These are phyloP conservation scores for Capsella rubella DNA, from an alignment of 441 rosid genomes.

Conservation along the genomic window DNA sequence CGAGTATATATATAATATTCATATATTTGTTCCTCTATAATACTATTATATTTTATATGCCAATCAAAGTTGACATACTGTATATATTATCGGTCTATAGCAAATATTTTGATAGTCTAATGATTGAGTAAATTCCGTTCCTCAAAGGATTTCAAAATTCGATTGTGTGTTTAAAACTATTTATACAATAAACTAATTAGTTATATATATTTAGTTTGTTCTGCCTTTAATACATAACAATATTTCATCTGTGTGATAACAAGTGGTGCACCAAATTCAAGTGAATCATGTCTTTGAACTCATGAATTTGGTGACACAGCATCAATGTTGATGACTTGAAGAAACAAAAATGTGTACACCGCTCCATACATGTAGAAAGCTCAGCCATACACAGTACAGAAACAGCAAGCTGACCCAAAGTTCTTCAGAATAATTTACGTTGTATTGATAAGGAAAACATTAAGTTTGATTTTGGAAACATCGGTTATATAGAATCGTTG, in stretches of 20 bases:
- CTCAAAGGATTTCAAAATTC: background rate
- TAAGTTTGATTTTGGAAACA: background rate
- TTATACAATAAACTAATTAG: background rate
- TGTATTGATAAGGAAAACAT: background rate
- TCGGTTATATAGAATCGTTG: background rate
- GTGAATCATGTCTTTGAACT: too few relatives aligned
- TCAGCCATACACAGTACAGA: too few relatives aligned
- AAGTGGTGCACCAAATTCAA: too few relatives aligned
- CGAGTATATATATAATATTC: background rate
- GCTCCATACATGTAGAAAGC: too few relatives aligned
- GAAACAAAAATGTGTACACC: too few relatives aligned
- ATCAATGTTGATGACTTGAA: too few relatives aligned
- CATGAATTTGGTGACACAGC: too few relatives aligned
- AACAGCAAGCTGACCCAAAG: background rate
- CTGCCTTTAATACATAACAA: background rate
- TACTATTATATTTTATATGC: background rate
- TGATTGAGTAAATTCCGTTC: background rate
- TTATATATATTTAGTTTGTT: background rate
- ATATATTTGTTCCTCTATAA: background rate
- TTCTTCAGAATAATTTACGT: background rate
- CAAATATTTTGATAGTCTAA: background rate
- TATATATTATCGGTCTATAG: background rate
- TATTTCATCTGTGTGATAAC: too few relatives aligned
- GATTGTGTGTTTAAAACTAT: background rate
- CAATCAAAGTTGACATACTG: background rate